Base-by-base conservation (phyloP, 1,284 basidiomycete genomes). In the Ustilago hordei region DNA sequence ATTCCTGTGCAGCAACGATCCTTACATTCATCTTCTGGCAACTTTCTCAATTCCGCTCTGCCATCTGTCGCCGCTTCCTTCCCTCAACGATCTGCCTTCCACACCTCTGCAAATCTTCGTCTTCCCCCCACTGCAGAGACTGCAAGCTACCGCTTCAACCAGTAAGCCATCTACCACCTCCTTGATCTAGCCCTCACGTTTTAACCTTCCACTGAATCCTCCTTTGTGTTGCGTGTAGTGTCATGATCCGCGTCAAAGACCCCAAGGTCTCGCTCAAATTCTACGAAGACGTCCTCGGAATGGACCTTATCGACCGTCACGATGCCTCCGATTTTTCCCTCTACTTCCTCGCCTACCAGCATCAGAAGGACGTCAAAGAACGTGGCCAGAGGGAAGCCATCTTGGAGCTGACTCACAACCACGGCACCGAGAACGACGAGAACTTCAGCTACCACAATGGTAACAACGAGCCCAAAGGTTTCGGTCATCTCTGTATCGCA, bases 241-340 rank as follows among this genome's bases (percentile, higher is more conserved):
- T 93, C 36, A 95, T 94, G 93, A 87, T 95, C 83, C 91, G 95
- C 78, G 90, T 96, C 86, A 95, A 93, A 88, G 94, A 97, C 86
- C 92, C 94, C 17, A 91, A 95, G 55, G 58, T 56, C 50, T 82
- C 80, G 50, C 75, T 85, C 50, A 68, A 82, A 52, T 85, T 85
- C 41, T 85, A 85, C 78, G 58, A 80, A 55, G 68, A 85, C 50
- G 86, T 91, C 60, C 89, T 97, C 53, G 95, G 95, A 75, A 96
- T 98, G 95, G 92, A 95, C 56, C 88, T 93, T 57, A 88, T 94
- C 61, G 89, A 89, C 67, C 80, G 64, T 48, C 77, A 83, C 77
- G 70, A 72, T 15, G 81, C 55, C 35, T 75, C 57, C 43, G 89
- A 90, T 79, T 94, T 93, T 47, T 74, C 81, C 5, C 75, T 82